Base-by-base conservation (phyloP, 2,329 filamentous ascomycete genomes). In the Cercospora canescens region DNA sequence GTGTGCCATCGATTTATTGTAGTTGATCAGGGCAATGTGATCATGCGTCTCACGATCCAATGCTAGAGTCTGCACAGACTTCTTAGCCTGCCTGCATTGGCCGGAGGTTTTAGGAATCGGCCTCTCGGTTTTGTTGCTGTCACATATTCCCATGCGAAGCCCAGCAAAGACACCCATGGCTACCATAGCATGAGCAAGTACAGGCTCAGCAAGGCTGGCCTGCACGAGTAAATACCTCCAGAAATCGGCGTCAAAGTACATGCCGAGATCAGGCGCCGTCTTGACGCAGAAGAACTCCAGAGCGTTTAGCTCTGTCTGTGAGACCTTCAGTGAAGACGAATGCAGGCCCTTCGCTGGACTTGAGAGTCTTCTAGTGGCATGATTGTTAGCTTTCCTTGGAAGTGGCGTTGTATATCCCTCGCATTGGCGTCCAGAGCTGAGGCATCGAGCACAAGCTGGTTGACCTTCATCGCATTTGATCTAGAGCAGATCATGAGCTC, bases 261-360 rank as follows among this genome's bases (percentile, higher is more conserved):
- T 52, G 4, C 35, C 24, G 18, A 61, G 41, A 24, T 61, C 21
- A 50, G 59, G 59, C 21, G 59, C 59, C 4, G 59, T 61, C 37
- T 61, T 61, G 6, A 14, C 11, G 14, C 50, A 45, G 14, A 61
- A 61, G 30, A 50, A 61, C n/a, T 61, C 39, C 12, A 61, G 26
- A 16, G 59, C 41, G 21, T 24, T 24, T 9, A 61, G 41, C 28
- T 61, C 39, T 1, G 39, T 8, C 9, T 45, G n/a, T 45, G 41
- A 45, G 4, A 45, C 41, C 6, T 6, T 24, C 41, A 21, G 24
- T 24, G 41, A 24, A 2, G 18, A 45, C 18, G 18, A 14, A 45
- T 8, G 4, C n/a, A 45, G 41, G 9, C n/a, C 39, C 21, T 21
- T 45, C 0, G 12, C 8, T 4, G 39, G 39, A 21, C 8, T 45